Evolutionary conservation across 2,329 filamentous ascomycete species (phyloP), one percentile per base, ranked within the genome.

Genomic region (Beauveria bassiana): DNA sequence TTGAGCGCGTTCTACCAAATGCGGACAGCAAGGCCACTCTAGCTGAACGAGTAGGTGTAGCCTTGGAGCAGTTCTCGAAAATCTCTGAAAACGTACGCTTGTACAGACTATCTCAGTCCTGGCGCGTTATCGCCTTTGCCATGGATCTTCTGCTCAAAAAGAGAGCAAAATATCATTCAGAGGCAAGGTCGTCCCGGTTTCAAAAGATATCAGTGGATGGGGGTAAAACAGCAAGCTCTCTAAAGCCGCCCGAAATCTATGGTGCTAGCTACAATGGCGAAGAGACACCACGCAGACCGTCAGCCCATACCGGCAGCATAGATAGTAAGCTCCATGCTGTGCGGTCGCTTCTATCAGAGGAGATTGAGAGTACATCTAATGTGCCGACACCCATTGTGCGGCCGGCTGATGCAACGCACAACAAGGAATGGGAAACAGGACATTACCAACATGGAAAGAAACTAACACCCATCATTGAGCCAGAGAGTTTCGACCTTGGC

Each of bases 311-410:
- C 34, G 66, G 66, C 47, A 64, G 71, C 69, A 24, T 73, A 67
- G 57, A 71, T 67, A 24, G 67, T 54, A 72, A 73, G 40, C 73
- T 74, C 24, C 56, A 70, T 12, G 66, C 67, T 1, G 71, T 73
- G 14, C 76, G 77, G 28, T 83, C 82, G 0, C 70, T 84, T 3
- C 73, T 85, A 0, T 72, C 81, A 0, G 78, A 83, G 61, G 84
- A 86, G 61, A 77, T 84, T 22, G 84, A 86, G 63, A 87, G 82
- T 68, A 86, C 83, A 7, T 87, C 85, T 1, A 86, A 86, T 63
- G 77, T 84, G 28, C 75, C 83, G 1, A 88, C 85, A 0, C 85
- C 85, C 0, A 70, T 86, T 6, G 84, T 80, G 2, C 75, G 81
- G 16, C 82, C 85, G 3, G 75, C 79, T 1, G 73, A 77, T 20